Evolutionary conservation across 805 yeast genomes (phyloP).

Genomic region (Saccharomycopsis oosterbeekiorum): DNA sequence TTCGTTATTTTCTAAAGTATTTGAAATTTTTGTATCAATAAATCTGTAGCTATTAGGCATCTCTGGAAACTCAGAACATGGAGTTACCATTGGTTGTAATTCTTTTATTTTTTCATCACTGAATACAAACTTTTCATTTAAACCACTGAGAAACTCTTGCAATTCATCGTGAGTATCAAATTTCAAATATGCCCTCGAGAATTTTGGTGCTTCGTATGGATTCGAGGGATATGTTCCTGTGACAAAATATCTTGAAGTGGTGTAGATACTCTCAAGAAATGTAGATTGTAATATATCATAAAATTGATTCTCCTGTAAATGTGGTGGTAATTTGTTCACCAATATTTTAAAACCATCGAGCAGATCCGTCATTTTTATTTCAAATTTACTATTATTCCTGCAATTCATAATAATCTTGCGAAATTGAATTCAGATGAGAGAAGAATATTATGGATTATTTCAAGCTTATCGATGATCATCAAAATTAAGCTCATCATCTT

Average conservation of each 20-base stretch:
- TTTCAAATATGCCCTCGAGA: conserved; percentile 5
- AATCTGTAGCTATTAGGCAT: neutral
- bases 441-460: too few species aligned
- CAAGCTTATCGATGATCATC: too few species aligned
- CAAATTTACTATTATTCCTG: too few species aligned
- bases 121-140: conserved; percentile 1
- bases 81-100: neutral
- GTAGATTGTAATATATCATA: neutral
- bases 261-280: neutral
- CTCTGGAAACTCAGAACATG: neutral
- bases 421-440: too few species aligned
- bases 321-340: neutral
- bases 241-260: conserved; percentile 1
- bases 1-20: neutral
- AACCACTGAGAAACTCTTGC: neutral
- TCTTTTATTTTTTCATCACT: conserved; percentile 3
- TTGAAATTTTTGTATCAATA: neutral
- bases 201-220: conserved; percentile 9
- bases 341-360: neutral
- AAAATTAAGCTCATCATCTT: too few species aligned
- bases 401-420: too few species aligned
- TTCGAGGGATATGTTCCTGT: conserved; percentile 7
- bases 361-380: neutral
- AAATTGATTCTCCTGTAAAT: neutral
- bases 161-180: neutral